Conservation (phyloP, 2,329 filamentous ascomycete genomes). For the Rhynchosporium agropyri region DNA sequence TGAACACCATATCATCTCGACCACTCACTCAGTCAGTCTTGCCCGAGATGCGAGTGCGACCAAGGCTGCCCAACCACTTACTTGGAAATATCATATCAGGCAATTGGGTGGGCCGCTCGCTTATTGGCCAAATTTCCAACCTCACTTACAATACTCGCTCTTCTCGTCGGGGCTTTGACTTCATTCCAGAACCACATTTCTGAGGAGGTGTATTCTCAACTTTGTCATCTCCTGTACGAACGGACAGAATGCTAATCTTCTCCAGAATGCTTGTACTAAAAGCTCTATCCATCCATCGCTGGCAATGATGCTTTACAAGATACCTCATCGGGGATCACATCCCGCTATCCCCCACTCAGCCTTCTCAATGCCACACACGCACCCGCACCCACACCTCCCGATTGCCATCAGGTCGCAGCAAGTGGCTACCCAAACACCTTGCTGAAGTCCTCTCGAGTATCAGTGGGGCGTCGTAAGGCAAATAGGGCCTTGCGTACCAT, state of each 20-base stretch:
- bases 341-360: constrained; percentile 4
- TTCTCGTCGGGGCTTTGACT: neutral
- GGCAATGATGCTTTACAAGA: neutral
- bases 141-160: neutral
- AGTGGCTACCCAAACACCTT: neutral
- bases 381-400: neutral
- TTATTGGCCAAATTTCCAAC: constrained; percentile 6
- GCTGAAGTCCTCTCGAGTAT: neutral
- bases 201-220: neutral
- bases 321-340: neutral
- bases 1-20: neutral
- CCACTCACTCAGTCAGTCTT: neutral
- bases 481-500: constrained; percentile 3
- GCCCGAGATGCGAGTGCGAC: neutral
- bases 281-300: neutral
- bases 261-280: neutral
- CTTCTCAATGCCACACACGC: neutral
- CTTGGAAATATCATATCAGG: neutral
- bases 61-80: neutral
- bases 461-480: constrained; percentile 1
- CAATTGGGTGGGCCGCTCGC: constrained; percentile 6
- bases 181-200: neutral
- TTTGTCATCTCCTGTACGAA: neutral
- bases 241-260: constrained; percentile 3
- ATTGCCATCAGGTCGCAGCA: neutral